Base-by-base conservation (phyloP, 768 basidiomycete genomes). In the Russula griseocarnosa region DNA sequence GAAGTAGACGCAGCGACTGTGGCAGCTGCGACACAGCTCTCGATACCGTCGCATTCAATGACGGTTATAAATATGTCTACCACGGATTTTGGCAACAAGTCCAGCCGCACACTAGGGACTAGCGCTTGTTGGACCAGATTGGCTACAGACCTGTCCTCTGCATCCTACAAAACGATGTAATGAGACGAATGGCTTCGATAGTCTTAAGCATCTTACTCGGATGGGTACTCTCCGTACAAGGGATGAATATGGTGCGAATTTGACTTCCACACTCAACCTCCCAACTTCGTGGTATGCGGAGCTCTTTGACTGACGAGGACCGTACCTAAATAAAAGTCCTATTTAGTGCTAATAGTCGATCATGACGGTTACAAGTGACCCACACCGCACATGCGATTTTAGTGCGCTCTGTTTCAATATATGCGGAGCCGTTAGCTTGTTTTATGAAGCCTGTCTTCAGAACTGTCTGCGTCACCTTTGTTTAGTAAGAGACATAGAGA, bases 381-480 rank as follows among this genome's bases (percentile, higher is more conserved):
- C 70, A 98, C 95, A 98, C 92, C n/a, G 97, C 94, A 73, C n/a
- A 97, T 5, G 94, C 94, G 67, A 99, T 86, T 77, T 99, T 99
- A 0, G 92, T 91, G 60, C 82, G 82, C 61, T 90, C 89, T 1
- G 88, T 90, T 76, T 99, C 97, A 69, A 99, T 90, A 72, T 98
- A 99, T 13, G 94, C 94, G 20, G 94, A 97, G 1, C 97, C 97
- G 71, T 94, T 95, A 1, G 97, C 96, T 75, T 97, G 94, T n/a
- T 78, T 88, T 59, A 97, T 93, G 16, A 98, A 77, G 10, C 94
- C n/a, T 32, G 92, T 86, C 72, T 94, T 87, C 54, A 99, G 77
- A 75, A 92, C 95, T 99, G 67, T 60, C 64, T 58, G 65, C 54
- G 32, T 57, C 58, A 54, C 53, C 49, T 61, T 53, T 50, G 55